phyloP scores from a whole-genome alignment of 2,329 filamentous ascomycete species.

The Cordyceps tenuipes region DNA sequence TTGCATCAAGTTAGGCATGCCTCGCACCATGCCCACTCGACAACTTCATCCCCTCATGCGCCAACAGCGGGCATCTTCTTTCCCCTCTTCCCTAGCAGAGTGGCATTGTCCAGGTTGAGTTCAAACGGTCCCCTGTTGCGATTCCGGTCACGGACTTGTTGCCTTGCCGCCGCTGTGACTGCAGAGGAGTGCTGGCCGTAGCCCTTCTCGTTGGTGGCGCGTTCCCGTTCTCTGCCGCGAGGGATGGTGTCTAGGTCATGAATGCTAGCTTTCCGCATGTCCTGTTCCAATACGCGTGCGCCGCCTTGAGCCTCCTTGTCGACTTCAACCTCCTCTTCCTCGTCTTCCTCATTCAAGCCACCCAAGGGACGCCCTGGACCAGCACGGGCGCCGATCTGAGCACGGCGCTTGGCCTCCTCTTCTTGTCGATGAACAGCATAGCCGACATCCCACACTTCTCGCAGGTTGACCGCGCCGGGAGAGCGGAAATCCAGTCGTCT shows the following conservation, averaged over 20 bases:
- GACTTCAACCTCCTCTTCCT: slow-evolving; percentile 56
- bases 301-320: slow-evolving; percentile 47
- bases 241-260: slow-evolving; percentile 35
- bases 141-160: slow-evolving; percentile 62
- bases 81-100: slow-evolving; percentile 65
- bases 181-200: slow-evolving; percentile 85
- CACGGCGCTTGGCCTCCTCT: slow-evolving; percentile 86
- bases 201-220: slow-evolving; percentile 44
- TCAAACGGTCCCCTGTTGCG: slow-evolving; percentile 79
- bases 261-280: slow-evolving; percentile 77
- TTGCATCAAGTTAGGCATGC: background rate
- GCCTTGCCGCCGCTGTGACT: slow-evolving; percentile 74
- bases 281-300: slow-evolving; percentile 71
- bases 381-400: slow-evolving; percentile 68
- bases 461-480: slow-evolving; percentile 86
- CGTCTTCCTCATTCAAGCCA: slow-evolving; percentile 61
- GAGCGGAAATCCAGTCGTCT: slow-evolving; percentile 87
- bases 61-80: slow-evolving; percentile 44
- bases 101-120: slow-evolving; percentile 83
- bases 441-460: slow-evolving; percentile 96
- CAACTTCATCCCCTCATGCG: slow-evolving; percentile 21
- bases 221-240: slow-evolving; percentile 20
- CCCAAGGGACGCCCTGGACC: slow-evolving; percentile 49
- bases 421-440: slow-evolving; percentile 96
- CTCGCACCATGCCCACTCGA: background rate